Conservation (phyloP, 352 stramenopile species). For the Pythium graminicola region DNA sequence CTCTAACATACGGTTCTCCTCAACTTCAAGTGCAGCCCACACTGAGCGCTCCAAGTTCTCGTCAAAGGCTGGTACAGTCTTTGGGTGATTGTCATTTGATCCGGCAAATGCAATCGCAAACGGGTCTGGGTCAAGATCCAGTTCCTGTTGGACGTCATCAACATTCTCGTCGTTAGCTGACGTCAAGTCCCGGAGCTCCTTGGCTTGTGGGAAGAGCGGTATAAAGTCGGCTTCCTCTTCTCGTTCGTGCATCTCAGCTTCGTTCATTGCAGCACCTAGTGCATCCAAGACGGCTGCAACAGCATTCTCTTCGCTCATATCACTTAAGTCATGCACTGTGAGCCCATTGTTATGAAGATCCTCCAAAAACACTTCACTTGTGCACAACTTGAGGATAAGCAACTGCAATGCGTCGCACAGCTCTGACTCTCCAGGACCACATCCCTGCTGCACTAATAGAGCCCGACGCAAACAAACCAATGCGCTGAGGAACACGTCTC, state of each 20-base stretch:
- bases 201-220: slow-evolving; percentile 56
- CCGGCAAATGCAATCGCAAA: slow-evolving; percentile 23
- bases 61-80: slow-evolving; percentile 8
- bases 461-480: slow-evolving; percentile 65
- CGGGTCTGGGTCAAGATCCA: slow-evolving; percentile 12
- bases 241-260: slow-evolving; percentile 61
- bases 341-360: slow-evolving; percentile 47
- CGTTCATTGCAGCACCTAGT: slow-evolving; percentile 55
- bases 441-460: slow-evolving; percentile 44
- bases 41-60: slow-evolving; percentile 52
- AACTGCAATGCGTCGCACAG: slow-evolving; percentile 34
- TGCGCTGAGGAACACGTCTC: slow-evolving; percentile 71
- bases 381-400: slow-evolving; percentile 61
- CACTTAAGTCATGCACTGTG: slow-evolving; percentile 45
- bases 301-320: slow-evolving; percentile 49
- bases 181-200: slow-evolving; percentile 34
- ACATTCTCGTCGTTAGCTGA: background rate
- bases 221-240: slow-evolving; percentile 65
- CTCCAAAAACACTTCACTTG: slow-evolving; percentile 65
- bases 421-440: slow-evolving; percentile 13
- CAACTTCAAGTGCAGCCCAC: slow-evolving; percentile 72
- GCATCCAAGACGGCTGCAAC: slow-evolving; percentile 51
- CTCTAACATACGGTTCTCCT: slow-evolving; percentile 73
- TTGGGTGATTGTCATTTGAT: slow-evolving; percentile 1
- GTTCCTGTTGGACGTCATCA: background rate